These are phyloP conservation scores for Perilla frutescens DNA, from an alignment of 257 asterid genomes.

Conservation along the genomic window DNA sequence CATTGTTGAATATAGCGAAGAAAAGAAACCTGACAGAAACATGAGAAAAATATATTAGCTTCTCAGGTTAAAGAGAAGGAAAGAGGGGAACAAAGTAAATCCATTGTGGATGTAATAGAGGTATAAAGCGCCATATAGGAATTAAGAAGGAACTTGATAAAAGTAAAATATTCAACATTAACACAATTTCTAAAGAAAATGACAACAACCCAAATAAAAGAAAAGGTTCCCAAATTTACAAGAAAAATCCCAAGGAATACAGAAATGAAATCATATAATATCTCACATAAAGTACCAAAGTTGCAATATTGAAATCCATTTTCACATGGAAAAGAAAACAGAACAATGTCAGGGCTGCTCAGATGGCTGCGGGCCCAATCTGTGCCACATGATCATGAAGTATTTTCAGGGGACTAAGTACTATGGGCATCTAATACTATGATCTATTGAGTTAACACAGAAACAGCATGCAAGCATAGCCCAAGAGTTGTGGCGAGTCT, in stretches of 20 bases:
- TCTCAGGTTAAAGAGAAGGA: slow-evolving; percentile 33
- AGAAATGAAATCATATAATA: slow-evolving; percentile 5
- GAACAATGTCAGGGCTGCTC: not conserved
- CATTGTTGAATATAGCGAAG: slow-evolving; percentile 96
- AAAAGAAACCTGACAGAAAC: slow-evolving; percentile 71
- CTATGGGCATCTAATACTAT: slow-evolving; percentile 13
- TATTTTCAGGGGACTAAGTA: slow-evolving; percentile 18
- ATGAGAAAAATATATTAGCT: slow-evolving; percentile 35
- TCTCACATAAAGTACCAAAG: slow-evolving; percentile 20
- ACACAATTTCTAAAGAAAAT: not conserved
- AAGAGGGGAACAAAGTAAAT: slow-evolving; percentile 12
- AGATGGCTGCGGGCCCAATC: slow-evolving; percentile 3
- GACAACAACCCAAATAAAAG: slow-evolving; percentile 20
- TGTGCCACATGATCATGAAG: not conserved
- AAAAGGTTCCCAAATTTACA: not conserved
- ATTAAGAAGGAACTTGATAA: not conserved
- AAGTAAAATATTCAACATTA: slow-evolving; percentile 6
- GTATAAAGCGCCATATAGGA: not conserved
- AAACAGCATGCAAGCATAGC: slow-evolving; percentile 23
- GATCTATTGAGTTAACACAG: not conserved
- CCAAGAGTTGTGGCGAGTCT: not conserved
- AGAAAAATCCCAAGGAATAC: not conserved
- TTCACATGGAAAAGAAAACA: slow-evolving; percentile 1
- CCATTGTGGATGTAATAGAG: not conserved
- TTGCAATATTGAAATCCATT: not conserved